These are phyloP conservation scores for apple (Malus domestica) DNA, from an alignment of 306 rosid species.

Conservation along the genomic window ASM211411v1 NC_041798.1:9034001-9034500, in stretches of 20 bases:
- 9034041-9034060: slow-evolving; percentile 23
- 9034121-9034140: slow-evolving; percentile 94
- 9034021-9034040: slow-evolving; percentile 7
- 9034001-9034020: slow-evolving; percentile 2
- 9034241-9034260: background rate
- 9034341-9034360: slow-evolving; percentile 1
- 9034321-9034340: background rate
- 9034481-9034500: background rate
- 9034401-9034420: slow-evolving; percentile 99
- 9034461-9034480: background rate
- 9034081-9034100: slow-evolving; percentile 90
- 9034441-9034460: slow-evolving; percentile 54
- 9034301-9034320: background rate
- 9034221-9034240: background rate
- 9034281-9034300: background rate
- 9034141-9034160: slow-evolving; percentile 99
- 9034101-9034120: slow-evolving; percentile 77
- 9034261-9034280: background rate
- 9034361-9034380: background rate
- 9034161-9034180: slow-evolving; percentile 57
- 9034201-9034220: background rate
- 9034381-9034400: slow-evolving; percentile 86
- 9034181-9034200: background rate
- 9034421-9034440: slow-evolving; percentile 99
- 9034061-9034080: slow-evolving; percentile 55